Evolutionary conservation across 192 early-diverging fungal species (phyloP), one percentile per base, ranked within the genome.

Genomic region (Phlyctochytrium arcticum): DNA sequence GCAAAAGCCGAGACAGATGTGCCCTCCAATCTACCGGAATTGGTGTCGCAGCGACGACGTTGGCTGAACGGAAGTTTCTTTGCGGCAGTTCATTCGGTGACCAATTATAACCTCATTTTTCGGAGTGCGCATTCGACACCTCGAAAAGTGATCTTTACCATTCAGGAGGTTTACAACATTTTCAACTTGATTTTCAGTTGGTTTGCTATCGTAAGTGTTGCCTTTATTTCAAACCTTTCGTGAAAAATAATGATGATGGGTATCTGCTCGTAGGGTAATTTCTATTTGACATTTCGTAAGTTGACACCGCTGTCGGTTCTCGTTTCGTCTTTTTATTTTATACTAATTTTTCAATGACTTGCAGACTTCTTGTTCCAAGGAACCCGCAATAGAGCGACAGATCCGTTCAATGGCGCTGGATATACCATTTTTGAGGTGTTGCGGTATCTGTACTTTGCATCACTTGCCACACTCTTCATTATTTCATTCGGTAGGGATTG

Each of bases 61-160:
- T 98, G 96, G 96, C 86, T 80, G 55, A 95, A 95, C 73, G 94
- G 94, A 32, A 93, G 91, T 8, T 91, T 91, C 78, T 96, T 96
- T 72, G 94, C 94, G 5, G 85, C 87, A 17, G 81, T 96, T 49
- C 92, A 95, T 79, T 85, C 91, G 24, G 75, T 90, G 32, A 78
- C 77, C 10, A 83, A 94, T 73, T 92, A 79, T 71, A 76, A 71
- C 63, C 75, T 84, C 58, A 85, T 96, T 66, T 89, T 87, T 71
- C 71, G 82, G 49, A 89, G 90, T 3, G 80, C 83, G 48, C 94
- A 96, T 68, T 82, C 83, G 57, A 65, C 81, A 24, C 65, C 78
- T 36, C 83, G 89, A 32, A 90, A 90, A 56, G 26, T 87, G 35
- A 69, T 90, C 59, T 80, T 94, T 67, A 79, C 77, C 15, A 29